Percentiles rank a stretch among this genome's conserved stretches.
These are phyloP conservation scores for Blastomyces silverae DNA, from an alignment of 2,329 filamentous ascomycete species.

Conservation along the genomic window DNA sequence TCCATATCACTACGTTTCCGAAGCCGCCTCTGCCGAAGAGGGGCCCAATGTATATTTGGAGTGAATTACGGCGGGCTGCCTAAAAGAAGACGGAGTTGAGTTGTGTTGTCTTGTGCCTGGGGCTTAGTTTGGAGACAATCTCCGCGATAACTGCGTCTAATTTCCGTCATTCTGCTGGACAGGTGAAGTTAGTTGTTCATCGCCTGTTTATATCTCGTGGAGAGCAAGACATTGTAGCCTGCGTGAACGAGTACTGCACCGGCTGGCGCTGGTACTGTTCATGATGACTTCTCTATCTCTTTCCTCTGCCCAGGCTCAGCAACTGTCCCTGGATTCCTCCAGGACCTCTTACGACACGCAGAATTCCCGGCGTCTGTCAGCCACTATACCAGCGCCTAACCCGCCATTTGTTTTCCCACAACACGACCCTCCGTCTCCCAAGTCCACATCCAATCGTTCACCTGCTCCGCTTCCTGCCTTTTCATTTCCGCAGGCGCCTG, in stretches of 20 bases:
- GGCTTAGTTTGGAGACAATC: not conserved
- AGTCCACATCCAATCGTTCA: slow-evolving; percentile 52
- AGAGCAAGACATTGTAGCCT: slow-evolving; percentile 11
- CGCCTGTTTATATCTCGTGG: not conserved
- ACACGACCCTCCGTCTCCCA: slow-evolving; percentile 35
- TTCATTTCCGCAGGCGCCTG: slow-evolving; percentile 35
- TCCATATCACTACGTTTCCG: slow-evolving; percentile 11
- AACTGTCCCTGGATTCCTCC: slow-evolving; percentile 25
- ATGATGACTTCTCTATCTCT: slow-evolving; percentile 22
- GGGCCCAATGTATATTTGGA: slow-evolving; percentile 11
- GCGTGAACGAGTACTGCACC: slow-evolving; percentile 15
- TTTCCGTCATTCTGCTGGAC: slow-evolving; percentile 7
- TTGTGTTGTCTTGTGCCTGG: not conserved
- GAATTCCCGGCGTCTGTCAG: slow-evolving; percentile 22
- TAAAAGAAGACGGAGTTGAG: not conserved
- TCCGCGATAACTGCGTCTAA: not conserved
- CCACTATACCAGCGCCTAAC: not conserved
- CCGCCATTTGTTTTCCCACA: slow-evolving; percentile 18
- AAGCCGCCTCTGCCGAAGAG: slow-evolving; percentile 13
- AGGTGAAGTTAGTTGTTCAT: slow-evolving; percentile 1
- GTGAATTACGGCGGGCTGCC: slow-evolving; percentile 7
- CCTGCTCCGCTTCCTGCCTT: slow-evolving; percentile 34
- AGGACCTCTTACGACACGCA: slow-evolving; percentile 23
- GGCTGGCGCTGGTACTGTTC: not conserved
- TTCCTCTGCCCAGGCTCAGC: slow-evolving; percentile 31